Percentiles rank a stretch among this genome's conserved stretches.
Conservation (phyloP, 345 rosid genomes). For the Hypericum perforatum region DNA sequence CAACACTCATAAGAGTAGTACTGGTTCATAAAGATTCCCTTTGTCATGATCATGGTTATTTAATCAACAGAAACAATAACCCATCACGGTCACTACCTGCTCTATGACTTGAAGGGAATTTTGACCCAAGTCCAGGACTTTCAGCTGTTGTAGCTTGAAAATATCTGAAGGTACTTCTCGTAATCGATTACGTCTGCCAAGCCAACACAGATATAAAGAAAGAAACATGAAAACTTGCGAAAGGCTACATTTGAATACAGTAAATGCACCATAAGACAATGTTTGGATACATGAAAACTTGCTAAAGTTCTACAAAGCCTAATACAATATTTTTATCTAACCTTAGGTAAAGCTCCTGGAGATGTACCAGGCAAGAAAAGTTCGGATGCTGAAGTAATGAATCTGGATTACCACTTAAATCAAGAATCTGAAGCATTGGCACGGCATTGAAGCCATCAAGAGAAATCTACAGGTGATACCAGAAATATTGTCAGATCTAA, state of each 20-base stretch:
- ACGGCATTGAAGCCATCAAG: conserved; percentile 65
- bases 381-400: conserved; percentile 42
- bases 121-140: conserved; percentile 71
- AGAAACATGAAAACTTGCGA: neutral
- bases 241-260: neutral
- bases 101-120: conserved; percentile 64
- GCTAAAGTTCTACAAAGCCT: too few relatives aligned
- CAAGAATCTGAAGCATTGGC: conserved; percentile 61
- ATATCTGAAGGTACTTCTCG: conserved; percentile 56
- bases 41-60: neutral
- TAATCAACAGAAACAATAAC: neutral
- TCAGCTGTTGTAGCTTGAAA: conserved; percentile 44
- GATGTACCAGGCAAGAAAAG: conserved; percentile 54
- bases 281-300: too few relatives aligned
- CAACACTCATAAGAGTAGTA: too few relatives aligned
- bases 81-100: conserved; percentile 28
- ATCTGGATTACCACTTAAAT: conserved; percentile 65
- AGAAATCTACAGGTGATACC: conserved; percentile 45
- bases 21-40: too few relatives aligned
- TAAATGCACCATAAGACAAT: too few relatives aligned
- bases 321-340: conserved; percentile 12
- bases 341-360: conserved; percentile 89
- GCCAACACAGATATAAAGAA: conserved; percentile 7
- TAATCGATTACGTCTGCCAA: conserved; percentile 60
- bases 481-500: neutral